phyloP scores from a whole-genome alignment of 495 filamentous ascomycete genomes.

The Talaromyces trachyspermus region DNA sequence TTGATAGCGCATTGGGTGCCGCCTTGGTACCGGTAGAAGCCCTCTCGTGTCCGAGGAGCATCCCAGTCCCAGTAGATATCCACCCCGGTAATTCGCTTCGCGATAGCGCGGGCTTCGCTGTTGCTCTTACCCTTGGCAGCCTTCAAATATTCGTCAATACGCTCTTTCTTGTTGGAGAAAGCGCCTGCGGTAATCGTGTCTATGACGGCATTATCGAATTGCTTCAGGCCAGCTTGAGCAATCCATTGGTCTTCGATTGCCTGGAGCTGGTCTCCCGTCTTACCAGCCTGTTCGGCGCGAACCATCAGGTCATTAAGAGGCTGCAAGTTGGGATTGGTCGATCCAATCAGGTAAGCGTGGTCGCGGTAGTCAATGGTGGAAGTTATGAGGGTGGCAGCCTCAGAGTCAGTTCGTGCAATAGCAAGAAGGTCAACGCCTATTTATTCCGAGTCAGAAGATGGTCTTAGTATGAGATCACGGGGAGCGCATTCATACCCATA shows the following conservation, averaged over 20 bases:
- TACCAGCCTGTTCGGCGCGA: slow-evolving; percentile 74
- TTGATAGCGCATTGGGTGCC: slow-evolving; percentile 90
- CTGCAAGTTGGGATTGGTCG: slow-evolving; percentile 77
- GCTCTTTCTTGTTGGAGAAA: slow-evolving; percentile 57
- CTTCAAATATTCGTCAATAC: slow-evolving; percentile 57
- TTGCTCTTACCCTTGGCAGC: slow-evolving; percentile 77
- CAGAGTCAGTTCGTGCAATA: slow-evolving; percentile 91
- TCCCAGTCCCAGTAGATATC: slow-evolving; percentile 96
- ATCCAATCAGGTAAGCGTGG: slow-evolving; percentile 85
- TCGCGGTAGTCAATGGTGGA: slow-evolving; percentile 92
- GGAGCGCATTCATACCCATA: slow-evolving; percentile 62
- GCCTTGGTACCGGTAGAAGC: slow-evolving; percentile 86
- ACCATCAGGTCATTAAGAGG: slow-evolving; percentile 88
- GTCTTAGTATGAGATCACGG: too few species aligned
- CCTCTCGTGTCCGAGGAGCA: slow-evolving; percentile 79
- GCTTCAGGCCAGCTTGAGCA: slow-evolving; percentile 74
- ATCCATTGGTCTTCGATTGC: slow-evolving; percentile 89
- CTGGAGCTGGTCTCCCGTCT: slow-evolving; percentile 73
- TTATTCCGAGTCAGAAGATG: too few species aligned
- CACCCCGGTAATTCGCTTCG: slow-evolving; percentile 69
- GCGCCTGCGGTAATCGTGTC: slow-evolving; percentile 66
- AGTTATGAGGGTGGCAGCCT: slow-evolving; percentile 95
- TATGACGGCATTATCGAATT: slow-evolving; percentile 82
- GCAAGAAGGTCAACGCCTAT: slow-evolving; percentile 76
- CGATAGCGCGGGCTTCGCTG: slow-evolving; percentile 72